Evolutionary conservation across 495 filamentous ascomycete genomes (phyloP).

Genomic region (Penicillium mononematosum): DNA sequence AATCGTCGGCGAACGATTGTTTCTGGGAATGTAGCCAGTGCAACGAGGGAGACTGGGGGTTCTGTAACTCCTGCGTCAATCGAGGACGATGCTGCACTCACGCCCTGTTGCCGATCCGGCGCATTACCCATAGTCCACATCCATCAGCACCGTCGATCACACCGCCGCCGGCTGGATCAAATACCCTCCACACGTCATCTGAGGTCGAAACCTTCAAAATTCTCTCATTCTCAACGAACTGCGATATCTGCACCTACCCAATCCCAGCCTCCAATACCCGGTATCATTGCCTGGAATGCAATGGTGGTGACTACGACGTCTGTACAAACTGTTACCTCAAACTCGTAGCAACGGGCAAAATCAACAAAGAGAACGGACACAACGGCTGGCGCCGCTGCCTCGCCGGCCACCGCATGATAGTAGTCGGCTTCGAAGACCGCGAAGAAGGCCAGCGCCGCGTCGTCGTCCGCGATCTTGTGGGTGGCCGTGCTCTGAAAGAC

Average conservation of each 20-base stretch:
- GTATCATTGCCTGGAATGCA: slow-evolving; percentile 73
- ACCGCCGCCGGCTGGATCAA: slow-evolving; percentile 22
- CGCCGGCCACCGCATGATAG: slow-evolving; percentile 77
- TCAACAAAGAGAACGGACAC: slow-evolving; percentile 71
- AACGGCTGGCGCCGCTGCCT: slow-evolving; percentile 79
- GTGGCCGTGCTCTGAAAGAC: slow-evolving; percentile 61
- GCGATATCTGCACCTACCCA: slow-evolving; percentile 68
- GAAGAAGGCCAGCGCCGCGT: slow-evolving; percentile 56
- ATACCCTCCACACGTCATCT: slow-evolving; percentile 28
- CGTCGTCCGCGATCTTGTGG: slow-evolving; percentile 66
- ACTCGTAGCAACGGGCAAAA: slow-evolving; percentile 57
- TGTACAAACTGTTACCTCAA: slow-evolving; percentile 73
- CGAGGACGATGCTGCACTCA: slow-evolving; percentile 75
- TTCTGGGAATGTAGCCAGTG: slow-evolving; percentile 82
- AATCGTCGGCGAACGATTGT: slow-evolving; percentile 67
- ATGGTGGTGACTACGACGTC: slow-evolving; percentile 77
- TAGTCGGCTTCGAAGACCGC: slow-evolving; percentile 69
- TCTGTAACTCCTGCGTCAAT: slow-evolving; percentile 79
- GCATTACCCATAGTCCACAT: slow-evolving; percentile 29
- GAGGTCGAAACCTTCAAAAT: slow-evolving; percentile 50
- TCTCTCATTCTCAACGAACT: slow-evolving; percentile 65
- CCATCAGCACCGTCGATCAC: slow-evolving; percentile 20
- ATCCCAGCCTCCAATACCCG: slow-evolving; percentile 66
- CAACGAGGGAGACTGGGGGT: slow-evolving; percentile 91
- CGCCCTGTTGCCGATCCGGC: slow-evolving; percentile 64